Percentiles rank a stretch among this genome's conserved stretches.
These are phyloP conservation scores for Aspergillus carbonarius DNA, from an alignment of 2,329 filamentous ascomycete genomes.

Conservation along the genomic window DNA sequence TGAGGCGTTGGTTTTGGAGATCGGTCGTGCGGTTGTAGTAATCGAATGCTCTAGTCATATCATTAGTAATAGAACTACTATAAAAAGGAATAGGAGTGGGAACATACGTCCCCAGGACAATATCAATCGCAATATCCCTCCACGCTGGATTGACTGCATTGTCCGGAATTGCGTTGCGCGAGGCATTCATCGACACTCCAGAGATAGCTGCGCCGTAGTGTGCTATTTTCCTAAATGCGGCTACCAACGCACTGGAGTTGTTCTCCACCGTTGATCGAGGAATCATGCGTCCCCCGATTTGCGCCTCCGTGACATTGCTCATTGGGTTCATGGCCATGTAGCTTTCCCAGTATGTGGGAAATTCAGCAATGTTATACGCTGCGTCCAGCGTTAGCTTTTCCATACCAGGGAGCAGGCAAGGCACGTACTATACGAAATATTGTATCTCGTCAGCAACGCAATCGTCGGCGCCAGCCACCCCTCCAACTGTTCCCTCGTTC, in stretches of 20 bases:
- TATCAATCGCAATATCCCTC: conserved; percentile 4
- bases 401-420: not conserved
- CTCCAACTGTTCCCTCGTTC: conserved; percentile 44
- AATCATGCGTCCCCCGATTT: conserved; percentile 20
- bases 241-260: conserved; percentile 1
- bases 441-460: conserved; percentile 36
- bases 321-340: conserved; percentile 15
- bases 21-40: not conserved
- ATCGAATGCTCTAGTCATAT: not conserved
- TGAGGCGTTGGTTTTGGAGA: not conserved
- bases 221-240: conserved; percentile 6
- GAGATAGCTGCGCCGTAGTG: not conserved
- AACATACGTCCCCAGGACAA: not conserved
- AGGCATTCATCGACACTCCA: not conserved
- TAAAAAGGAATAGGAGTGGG: too few relatives aligned
- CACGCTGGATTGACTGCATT: conserved; percentile 8
- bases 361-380: not conserved
- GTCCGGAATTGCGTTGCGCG: not conserved
- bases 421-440: conserved; percentile 29
- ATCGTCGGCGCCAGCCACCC: conserved; percentile 46
- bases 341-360: not conserved
- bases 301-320: conserved; percentile 15
- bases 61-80: not conserved
- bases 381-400: not conserved
- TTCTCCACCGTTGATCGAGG: conserved; percentile 15